phyloP scores from a whole-genome alignment of 2,329 filamentous ascomycete species.

The Aspergillus carbonarius region DNA sequence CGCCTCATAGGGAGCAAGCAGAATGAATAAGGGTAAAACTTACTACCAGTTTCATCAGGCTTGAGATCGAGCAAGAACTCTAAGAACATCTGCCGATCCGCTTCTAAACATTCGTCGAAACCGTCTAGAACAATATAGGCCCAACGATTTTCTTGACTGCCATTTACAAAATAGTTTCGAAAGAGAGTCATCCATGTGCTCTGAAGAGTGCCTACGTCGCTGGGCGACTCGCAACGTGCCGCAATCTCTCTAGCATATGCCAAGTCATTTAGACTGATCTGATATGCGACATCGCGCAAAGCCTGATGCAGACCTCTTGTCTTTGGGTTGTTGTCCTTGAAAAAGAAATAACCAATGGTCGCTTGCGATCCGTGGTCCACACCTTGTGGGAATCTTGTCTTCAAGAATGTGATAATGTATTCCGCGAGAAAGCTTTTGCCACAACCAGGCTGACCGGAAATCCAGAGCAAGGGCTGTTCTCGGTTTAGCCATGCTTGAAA shows the following conservation, averaged over 20 bases:
- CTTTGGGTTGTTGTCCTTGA: slow-evolving; percentile 49
- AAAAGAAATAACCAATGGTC: slow-evolving; percentile 51
- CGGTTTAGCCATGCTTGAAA: slow-evolving; percentile 43
- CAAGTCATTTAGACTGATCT: slow-evolving; percentile 48
- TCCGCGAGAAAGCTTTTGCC: slow-evolving; percentile 51
- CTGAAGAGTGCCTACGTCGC: background rate
- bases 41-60: background rate
- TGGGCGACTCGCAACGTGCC: background rate
- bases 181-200: background rate
- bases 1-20: too few relatives aligned
- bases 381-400: slow-evolving; percentile 31
- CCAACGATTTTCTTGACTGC: background rate
- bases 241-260: slow-evolving; percentile 31
- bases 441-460: slow-evolving; percentile 47
- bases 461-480: slow-evolving; percentile 45
- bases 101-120: background rate
- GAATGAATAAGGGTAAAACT: background rate
- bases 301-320: slow-evolving; percentile 49
- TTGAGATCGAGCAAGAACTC: background rate
- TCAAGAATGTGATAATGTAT: slow-evolving; percentile 43
- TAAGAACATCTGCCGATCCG: background rate
- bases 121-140: background rate
- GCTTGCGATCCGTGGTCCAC: slow-evolving; percentile 15
- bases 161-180: background rate
- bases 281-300: slow-evolving; percentile 49